A percentile compares a stretch with the other conserved stretches of the same genome.
These are phyloP conservation scores for Umbelopsis sp. DNA, from an alignment of 192 early-diverging fungal species.

Conservation along the genomic window DNA sequence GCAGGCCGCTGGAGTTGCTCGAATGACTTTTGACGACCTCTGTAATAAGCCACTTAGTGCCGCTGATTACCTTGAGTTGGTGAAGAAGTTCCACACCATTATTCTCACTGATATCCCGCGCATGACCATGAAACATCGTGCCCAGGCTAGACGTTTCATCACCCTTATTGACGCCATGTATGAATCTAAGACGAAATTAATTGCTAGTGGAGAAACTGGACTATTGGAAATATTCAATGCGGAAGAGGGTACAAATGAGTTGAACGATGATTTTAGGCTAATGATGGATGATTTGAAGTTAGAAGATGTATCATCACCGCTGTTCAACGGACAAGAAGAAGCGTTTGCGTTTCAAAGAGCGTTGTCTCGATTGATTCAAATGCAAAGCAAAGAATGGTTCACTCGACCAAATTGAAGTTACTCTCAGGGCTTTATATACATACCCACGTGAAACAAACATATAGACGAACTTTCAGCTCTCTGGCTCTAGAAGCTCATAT, in stretches of 20 bases:
- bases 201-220: conserved; percentile 71
- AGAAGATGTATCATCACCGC: conserved; percentile 54
- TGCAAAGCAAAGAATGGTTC: conserved; percentile 84
- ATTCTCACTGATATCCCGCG: conserved; percentile 79
- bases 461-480: background rate
- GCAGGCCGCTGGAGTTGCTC: conserved; percentile 67
- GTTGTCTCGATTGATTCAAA: conserved; percentile 88
- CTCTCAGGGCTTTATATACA: background rate
- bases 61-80: conserved; percentile 89
- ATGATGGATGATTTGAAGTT: conserved; percentile 66
- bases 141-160: conserved; percentile 91
- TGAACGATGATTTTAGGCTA: conserved; percentile 49
- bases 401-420: conserved; percentile 5
- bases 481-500: background rate
- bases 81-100: conserved; percentile 71
- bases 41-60: conserved; percentile 78
- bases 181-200: conserved; percentile 74
- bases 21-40: conserved; percentile 76
- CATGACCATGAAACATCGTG: conserved; percentile 71
- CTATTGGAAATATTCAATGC: conserved; percentile 75
- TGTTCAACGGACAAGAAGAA: conserved; percentile 90
- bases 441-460: conserved; percentile 19
- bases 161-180: conserved; percentile 94
- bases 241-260: conserved; percentile 49
- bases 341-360: conserved; percentile 96